Evolutionary conservation across 2,329 filamentous ascomycete species (phyloP).

Genomic region (Aspergillus intermedius): DNA sequence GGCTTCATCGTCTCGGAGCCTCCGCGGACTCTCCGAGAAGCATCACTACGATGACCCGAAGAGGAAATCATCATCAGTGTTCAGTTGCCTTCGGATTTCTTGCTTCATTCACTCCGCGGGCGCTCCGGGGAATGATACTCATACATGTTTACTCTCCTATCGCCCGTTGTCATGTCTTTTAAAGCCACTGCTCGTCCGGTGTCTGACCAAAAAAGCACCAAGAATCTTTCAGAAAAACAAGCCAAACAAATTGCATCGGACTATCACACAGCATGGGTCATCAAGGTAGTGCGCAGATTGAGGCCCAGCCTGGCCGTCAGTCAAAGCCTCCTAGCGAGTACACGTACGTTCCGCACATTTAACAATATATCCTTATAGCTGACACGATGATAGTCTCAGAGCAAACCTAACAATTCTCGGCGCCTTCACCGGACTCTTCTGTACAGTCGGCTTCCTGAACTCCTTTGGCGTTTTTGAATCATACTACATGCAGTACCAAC

Average conservation of each 20-base stretch:
- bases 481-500: conserved; percentile 23
- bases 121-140: background rate
- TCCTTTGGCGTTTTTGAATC: conserved; percentile 32
- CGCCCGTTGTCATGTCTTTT: background rate
- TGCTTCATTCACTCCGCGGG: background rate
- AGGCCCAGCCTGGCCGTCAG: background rate
- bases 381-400: conserved; percentile 12
- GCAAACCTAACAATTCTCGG: conserved; percentile 25
- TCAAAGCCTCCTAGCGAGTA: conserved; percentile 15
- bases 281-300: background rate
- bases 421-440: conserved; percentile 25
- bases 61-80: background rate
- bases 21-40: conserved; percentile 20
- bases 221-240: too few relatives aligned
- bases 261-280: background rate
- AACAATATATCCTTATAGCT: background rate
- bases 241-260: background rate
- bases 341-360: conserved; percentile 11
- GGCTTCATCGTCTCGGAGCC: conserved; percentile 7
- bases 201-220: too few relatives aligned
- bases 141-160: background rate
- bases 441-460: conserved; percentile 34
- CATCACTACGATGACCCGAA: background rate
- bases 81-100: background rate
- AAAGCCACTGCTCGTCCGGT: background rate